phyloP scores from a whole-genome alignment of 2,329 filamentous ascomycete species.

The Xylariaceae sp. region DNA sequence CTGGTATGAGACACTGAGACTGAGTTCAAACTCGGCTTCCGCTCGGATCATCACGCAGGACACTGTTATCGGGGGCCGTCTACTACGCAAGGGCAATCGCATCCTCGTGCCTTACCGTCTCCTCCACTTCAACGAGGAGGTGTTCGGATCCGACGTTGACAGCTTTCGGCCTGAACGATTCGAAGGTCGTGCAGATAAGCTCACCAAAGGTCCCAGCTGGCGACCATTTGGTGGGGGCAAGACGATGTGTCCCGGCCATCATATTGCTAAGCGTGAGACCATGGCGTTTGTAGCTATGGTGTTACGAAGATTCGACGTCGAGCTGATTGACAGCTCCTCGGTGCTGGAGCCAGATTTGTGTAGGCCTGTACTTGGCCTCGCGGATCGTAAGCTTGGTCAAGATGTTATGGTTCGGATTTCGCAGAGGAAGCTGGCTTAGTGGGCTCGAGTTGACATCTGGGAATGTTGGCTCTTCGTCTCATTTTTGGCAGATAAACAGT shows the following conservation, averaged over 20 bases:
- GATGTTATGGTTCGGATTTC: not conserved
- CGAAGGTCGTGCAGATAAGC: too few species aligned
- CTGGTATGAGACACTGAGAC: not conserved
- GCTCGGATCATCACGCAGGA: not conserved
- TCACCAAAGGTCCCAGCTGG: not conserved
- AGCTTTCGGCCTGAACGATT: not conserved
- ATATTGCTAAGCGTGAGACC: not conserved
- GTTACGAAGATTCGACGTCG: conserved; percentile 1
- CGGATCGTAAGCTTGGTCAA: not conserved
- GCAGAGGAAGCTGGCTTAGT: too few species aligned
- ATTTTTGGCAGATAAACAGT: too few species aligned
- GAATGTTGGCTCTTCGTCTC: too few species aligned
- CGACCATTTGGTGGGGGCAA: not conserved
- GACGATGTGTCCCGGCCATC: not conserved
- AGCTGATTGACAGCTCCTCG: not conserved
- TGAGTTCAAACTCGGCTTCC: not conserved
- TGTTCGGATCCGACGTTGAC: not conserved
- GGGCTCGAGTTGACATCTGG: too few species aligned
- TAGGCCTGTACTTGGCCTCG: not conserved
- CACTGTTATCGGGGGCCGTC: not conserved
- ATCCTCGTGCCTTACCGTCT: not conserved
- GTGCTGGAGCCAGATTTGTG: not conserved
- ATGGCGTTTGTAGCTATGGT: not conserved
- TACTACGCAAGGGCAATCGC: not conserved
- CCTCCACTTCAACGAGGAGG: not conserved